Percentiles rank a stretch among this genome's conserved stretches.
Conservation (phyloP, 1,284 basidiomycete genomes). For the Apiotrichum gracile region DNA sequence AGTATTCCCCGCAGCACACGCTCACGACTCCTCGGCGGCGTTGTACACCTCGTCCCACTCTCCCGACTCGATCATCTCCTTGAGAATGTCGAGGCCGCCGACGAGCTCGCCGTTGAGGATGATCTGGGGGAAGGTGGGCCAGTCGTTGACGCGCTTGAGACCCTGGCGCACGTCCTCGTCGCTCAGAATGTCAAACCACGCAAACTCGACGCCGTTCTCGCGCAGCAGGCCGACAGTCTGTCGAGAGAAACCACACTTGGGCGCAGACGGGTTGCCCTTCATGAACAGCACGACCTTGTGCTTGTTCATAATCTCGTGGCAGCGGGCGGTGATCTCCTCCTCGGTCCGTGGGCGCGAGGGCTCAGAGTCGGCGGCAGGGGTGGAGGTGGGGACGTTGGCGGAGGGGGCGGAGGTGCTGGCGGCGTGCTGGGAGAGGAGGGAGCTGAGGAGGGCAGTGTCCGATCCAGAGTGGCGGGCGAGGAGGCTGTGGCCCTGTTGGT, state of each 20-base stretch:
- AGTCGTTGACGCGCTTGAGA: slow-evolving; percentile 48
- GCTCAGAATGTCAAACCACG: slow-evolving; percentile 66
- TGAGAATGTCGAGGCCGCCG: slow-evolving; percentile 61
- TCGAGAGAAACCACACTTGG: slow-evolving; percentile 77
- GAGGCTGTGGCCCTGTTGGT: slow-evolving; percentile 75
- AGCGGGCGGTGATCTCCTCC: slow-evolving; percentile 49
- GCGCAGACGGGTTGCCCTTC: slow-evolving; percentile 85
- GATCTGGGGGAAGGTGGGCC: slow-evolving; percentile 58
- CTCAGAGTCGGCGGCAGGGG: slow-evolving; percentile 28
- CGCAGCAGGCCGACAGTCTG: slow-evolving; percentile 62
- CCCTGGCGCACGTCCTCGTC: slow-evolving; percentile 66
- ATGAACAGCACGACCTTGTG: slow-evolving; percentile 77
- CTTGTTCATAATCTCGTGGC: slow-evolving; percentile 58
- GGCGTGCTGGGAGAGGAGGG: slow-evolving; percentile 59
- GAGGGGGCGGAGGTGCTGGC: slow-evolving; percentile 35
- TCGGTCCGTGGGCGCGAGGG: slow-evolving; percentile 38
- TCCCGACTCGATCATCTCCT: slow-evolving; percentile 56
- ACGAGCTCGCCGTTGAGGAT: slow-evolving; percentile 79
- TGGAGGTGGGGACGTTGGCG: slow-evolving; percentile 36
- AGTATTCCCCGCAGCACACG: background rate
- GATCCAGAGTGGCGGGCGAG: slow-evolving; percentile 76
- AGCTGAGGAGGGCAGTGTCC: slow-evolving; percentile 65
- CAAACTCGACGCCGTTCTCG: slow-evolving; percentile 59
- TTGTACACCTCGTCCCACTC: slow-evolving; percentile 44
- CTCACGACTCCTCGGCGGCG: slow-evolving; percentile 2